phyloP scores from a whole-genome alignment of 164 flowering plant genomes.

The Tetracentron sinense region DNA sequence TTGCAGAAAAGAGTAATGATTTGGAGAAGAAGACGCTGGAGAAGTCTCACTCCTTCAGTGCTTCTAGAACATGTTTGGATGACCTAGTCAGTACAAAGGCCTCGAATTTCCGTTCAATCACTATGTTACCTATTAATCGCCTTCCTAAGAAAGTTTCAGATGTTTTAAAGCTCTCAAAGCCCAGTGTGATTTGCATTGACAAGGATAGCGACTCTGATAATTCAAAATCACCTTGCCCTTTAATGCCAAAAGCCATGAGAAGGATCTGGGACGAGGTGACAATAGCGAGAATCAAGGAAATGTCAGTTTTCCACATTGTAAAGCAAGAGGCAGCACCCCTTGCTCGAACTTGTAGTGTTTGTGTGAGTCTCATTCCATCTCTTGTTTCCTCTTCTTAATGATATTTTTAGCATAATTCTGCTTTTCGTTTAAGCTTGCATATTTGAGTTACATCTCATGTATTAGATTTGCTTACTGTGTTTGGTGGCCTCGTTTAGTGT shows the following conservation, averaged over 20 bases:
- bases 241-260: slow-evolving; percentile 21
- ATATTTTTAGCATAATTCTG: neutral
- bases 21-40: slow-evolving; percentile 10
- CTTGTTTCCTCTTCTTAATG: neutral
- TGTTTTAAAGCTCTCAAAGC: slow-evolving; percentile 12
- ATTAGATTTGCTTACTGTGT: neutral
- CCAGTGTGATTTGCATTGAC: slow-evolving; percentile 23
- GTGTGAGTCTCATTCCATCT: slow-evolving; percentile 29
- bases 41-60: slow-evolving; percentile 31
- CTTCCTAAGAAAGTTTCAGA: slow-evolving; percentile 3
- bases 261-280: slow-evolving; percentile 41
- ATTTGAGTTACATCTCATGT: neutral
- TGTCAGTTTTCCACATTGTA: slow-evolving; percentile 18
- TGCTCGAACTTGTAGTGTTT: slow-evolving; percentile 26
- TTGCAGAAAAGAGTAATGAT: slow-evolving; percentile 14
- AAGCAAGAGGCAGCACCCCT: slow-evolving; percentile 24
- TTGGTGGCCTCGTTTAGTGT: neutral
- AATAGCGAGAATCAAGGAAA: slow-evolving; percentile 22
- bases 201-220: slow-evolving; percentile 43
- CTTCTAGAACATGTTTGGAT: slow-evolving; percentile 22
- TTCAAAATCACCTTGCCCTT: slow-evolving; percentile 23
- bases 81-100: slow-evolving; percentile 7
- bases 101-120: slow-evolving; percentile 9
- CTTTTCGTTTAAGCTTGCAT: neutral
- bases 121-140: slow-evolving; percentile 6